Evolutionary conservation across 2,329 filamentous ascomycete species (phyloP).

Genomic region (Exophiala xenobiotica): DNA sequence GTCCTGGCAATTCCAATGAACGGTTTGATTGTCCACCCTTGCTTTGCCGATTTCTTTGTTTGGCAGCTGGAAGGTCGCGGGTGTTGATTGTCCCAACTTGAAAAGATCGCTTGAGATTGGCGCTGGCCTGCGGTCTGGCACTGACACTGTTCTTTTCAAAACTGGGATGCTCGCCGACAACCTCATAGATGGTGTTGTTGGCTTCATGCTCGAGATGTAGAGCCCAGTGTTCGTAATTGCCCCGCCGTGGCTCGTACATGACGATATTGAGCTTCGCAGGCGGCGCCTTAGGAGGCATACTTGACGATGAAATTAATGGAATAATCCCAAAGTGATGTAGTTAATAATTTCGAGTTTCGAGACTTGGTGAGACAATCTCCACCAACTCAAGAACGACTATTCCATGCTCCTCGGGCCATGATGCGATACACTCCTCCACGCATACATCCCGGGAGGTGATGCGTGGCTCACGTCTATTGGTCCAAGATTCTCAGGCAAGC

Average conservation of each 20-base stretch:
- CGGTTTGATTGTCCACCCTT: conserved; percentile 28
- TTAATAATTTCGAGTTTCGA: not conserved
- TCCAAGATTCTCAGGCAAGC: too few species aligned
- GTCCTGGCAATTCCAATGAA: conserved; percentile 32
- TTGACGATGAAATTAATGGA: not conserved
- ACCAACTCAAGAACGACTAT: not conserved
- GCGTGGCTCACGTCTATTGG: too few species aligned
- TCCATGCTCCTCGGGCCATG: not conserved
- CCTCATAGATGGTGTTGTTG: conserved; percentile 28
- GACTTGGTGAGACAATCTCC: not conserved
- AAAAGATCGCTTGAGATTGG: conserved; percentile 17
- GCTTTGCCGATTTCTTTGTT: conserved; percentile 14
- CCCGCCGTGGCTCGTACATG: conserved; percentile 27
- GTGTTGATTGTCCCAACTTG: conserved; percentile 16
- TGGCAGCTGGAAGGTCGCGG: conserved; percentile 13
- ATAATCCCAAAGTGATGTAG: not conserved
- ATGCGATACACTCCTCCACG: too few species aligned
- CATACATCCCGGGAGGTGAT: too few species aligned
- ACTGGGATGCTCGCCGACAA: conserved; percentile 27
- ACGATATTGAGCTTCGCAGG: conserved; percentile 2
- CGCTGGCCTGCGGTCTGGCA: conserved; percentile 16
- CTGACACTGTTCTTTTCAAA: conserved; percentile 21
- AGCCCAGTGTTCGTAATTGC: conserved; percentile 32
- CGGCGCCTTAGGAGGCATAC: not conserved
- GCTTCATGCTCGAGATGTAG: conserved; percentile 26